These are phyloP conservation scores for Calonectria pteridis DNA, from an alignment of 2,329 filamentous ascomycete genomes.

Conservation along the genomic window DNA sequence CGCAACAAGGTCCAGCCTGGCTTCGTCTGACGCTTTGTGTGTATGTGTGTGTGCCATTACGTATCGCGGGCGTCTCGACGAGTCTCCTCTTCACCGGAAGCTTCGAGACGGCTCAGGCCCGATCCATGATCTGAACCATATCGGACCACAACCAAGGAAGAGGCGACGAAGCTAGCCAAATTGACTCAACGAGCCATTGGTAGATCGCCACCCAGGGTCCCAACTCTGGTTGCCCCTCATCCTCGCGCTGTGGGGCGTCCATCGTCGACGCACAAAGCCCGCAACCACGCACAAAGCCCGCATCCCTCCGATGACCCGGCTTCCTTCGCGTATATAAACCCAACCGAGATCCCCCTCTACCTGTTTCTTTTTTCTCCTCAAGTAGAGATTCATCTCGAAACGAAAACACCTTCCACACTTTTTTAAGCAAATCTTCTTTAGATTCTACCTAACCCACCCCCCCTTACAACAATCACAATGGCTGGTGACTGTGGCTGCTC, in stretches of 20 bases:
- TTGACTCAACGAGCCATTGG: slow-evolving; percentile 37
- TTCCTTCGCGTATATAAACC: slow-evolving; percentile 44
- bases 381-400: slow-evolving; percentile 33
- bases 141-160: slow-evolving; percentile 24
- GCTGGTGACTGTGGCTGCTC: slow-evolving; percentile 54
- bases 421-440: slow-evolving; percentile 12
- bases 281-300: slow-evolving; percentile 30
- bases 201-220: slow-evolving; percentile 33
- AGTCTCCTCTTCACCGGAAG: too few species aligned
- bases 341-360: slow-evolving; percentile 27
- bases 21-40: neutral
- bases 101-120: slow-evolving; percentile 14
- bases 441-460: slow-evolving; percentile 25
- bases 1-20: slow-evolving; percentile 6
- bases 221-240: slow-evolving; percentile 25
- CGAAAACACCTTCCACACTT: slow-evolving; percentile 16
- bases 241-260: slow-evolving; percentile 23
- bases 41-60: neutral
- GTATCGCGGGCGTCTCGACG: neutral
- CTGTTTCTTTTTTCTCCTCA: slow-evolving; percentile 13
- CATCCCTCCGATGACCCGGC: slow-evolving; percentile 17
- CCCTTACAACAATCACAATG: slow-evolving; percentile 47
- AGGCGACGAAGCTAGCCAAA: slow-evolving; percentile 33
- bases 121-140: slow-evolving; percentile 34
- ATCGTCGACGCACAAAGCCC: slow-evolving; percentile 32